phyloP scores from a whole-genome alignment of 2,329 filamentous ascomycete genomes.

The Penicillium concentricum region DNA sequence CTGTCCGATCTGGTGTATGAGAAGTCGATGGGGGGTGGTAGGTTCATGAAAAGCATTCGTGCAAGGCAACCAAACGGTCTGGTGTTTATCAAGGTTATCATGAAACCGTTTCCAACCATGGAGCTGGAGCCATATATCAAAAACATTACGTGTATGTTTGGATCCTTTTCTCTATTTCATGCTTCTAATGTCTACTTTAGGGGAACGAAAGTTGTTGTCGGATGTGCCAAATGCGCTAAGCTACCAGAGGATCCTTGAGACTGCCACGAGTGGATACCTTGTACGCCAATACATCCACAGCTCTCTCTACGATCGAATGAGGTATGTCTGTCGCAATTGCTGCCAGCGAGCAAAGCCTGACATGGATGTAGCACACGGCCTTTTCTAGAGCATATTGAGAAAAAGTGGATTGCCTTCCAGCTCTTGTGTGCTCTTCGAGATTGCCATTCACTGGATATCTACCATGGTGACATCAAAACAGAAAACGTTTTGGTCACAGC shows the following conservation, averaged over 20 bases:
- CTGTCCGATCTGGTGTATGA: conserved; percentile 89
- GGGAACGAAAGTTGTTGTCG: conserved; percentile 73
- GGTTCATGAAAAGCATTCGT: conserved; percentile 95
- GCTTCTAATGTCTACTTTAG: conserved; percentile 43
- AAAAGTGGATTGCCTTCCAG: conserved; percentile 98
- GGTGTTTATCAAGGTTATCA: conserved; percentile 89
- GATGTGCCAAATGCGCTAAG: conserved; percentile 87
- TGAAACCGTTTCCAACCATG: conserved; percentile 85
- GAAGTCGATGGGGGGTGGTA: conserved; percentile 82
- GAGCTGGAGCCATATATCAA: conserved; percentile 76
- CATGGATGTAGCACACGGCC: conserved; percentile 72
- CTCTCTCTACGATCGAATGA: conserved; percentile 92
- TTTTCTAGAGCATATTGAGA: conserved; percentile 95
- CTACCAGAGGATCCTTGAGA: conserved; percentile 90
- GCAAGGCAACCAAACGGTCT: conserved; percentile 87
- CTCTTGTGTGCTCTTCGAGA: conserved; percentile 88
- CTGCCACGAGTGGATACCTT: conserved; percentile 84
- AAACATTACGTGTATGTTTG: conserved; percentile 66
- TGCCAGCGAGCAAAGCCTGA: conserved; percentile 24
- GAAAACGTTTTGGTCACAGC: conserved; percentile 96
- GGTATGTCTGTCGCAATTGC: conserved; percentile 35
- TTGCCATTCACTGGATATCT: conserved; percentile 83
- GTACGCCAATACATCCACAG: conserved; percentile 95
- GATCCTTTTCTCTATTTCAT: not conserved
- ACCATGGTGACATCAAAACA: conserved; percentile 97